Base-by-base conservation (phyloP, 805 yeast genomes). In the Myxozyma vanderwaltii region DNA sequence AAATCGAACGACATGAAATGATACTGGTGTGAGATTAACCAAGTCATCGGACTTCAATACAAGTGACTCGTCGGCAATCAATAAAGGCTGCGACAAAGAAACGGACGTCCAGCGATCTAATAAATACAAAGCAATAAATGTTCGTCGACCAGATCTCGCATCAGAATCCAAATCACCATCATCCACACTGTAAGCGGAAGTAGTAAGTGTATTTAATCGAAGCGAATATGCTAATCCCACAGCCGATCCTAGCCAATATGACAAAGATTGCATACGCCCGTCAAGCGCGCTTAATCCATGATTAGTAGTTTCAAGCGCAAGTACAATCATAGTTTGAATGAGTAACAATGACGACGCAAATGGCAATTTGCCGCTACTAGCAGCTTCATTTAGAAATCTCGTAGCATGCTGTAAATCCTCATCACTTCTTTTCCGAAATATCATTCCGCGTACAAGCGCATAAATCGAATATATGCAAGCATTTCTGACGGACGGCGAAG, bases 241-340 rank as follows among this genome's bases (percentile, higher is more conserved):
- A 4, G 76, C 75, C 5, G 76, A 67, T 1, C 76, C 77, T 7
- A 76, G 67, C 73, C 75, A 72, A 33, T 67, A 43, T 27, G 64
- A 33, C 5, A 27, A 29, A 19, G 63, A 57, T 12, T 46, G 54
- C 23, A 52, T 46, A 7, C 36, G 48, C 29, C 38, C 38, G 4
- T 46, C 56, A 10, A 63, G 45, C 12, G 55, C 52, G 10, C 56
- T 50, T 21, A 60, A 51, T 2, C 64, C 66, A 19, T 51, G 66
- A 23, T 48, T 58, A 17, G 69, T 75, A 68, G 68, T 53, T 67
- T 75, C 65, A 24, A 65, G 53, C 10, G 65, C 68, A 13, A 72
- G 68, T 38, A 75, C 64, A 43, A 73, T 59, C 52, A 71, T 59
- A 12, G 75, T 67, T 68, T 73, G 75, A 33, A 69, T 58, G 12